These are phyloP conservation scores for Cercospora sesami DNA, from an alignment of 2,329 filamentous ascomycete species.

Conservation along the genomic window DNA sequence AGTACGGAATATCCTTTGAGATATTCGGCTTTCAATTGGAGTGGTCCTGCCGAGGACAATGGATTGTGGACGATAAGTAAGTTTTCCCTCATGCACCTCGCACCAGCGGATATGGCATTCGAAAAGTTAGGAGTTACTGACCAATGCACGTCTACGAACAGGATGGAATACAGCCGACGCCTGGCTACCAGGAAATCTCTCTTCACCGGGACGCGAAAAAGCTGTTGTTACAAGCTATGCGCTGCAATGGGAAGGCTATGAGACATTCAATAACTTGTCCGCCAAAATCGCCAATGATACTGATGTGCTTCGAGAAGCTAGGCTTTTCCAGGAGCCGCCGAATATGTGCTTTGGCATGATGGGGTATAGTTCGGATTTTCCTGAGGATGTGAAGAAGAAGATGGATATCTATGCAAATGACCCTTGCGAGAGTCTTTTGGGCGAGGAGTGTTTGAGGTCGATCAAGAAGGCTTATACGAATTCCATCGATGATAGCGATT, in stretches of 20 bases:
- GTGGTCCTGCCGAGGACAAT: neutral
- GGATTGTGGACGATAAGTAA: constrained; percentile 4
- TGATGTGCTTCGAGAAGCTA: neutral
- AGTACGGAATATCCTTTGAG: neutral
- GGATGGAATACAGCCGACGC: constrained; percentile 5
- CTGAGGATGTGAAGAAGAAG: neutral
- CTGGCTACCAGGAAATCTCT: constrained; percentile 8
- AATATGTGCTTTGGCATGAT: constrained; percentile 14
- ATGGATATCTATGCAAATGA: neutral
- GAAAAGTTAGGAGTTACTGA: no score
- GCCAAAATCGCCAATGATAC: constrained; percentile 12
- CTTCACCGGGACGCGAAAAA: neutral
- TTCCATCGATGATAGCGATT: neutral
- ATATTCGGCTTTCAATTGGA: constrained; percentile 7
- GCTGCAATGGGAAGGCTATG: neutral
- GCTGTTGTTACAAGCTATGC: neutral
- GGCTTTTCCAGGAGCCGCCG: neutral
- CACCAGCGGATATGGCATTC: no score
- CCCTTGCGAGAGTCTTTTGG: neutral
- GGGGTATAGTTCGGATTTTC: neutral
- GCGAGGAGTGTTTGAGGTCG: constrained; percentile 1
- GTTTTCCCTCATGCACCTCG: neutral
- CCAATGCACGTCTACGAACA: neutral
- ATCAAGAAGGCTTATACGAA: neutral
- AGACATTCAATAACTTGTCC: neutral